Evolutionary conservation across 352 stramenopile species (phyloP), one percentile per base, ranked within the genome.

Genomic region (Albugo laibachii): DNA sequence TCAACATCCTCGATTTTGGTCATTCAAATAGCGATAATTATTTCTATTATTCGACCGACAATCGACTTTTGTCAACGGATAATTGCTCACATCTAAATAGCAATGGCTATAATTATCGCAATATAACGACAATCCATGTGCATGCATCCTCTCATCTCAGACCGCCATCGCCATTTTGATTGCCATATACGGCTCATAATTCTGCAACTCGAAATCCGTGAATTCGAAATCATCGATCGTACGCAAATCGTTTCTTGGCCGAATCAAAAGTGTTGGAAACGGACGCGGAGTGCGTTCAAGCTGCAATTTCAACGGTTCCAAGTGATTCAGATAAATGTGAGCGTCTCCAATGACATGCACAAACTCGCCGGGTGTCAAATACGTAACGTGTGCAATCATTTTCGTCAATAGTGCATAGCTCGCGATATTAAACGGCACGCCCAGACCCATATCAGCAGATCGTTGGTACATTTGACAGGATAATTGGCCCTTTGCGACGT

Each of bases 91-190:
- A 10, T 43, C 39, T 43, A 43, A 20, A 24, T 24, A 24, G 8
- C 18, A 8, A 3, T 8, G 3, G 20, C 39, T 24, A 24, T 43
- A 43, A 24, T 10, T 43, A 43, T 20, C 39, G 18, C 20, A 10
- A 8, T 43, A 20, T 10, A 41, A 48, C 18, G 43, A 20, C 18
- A 48, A 8, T 2, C 24, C 3, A 8, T 31, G 3, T 31, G 24
- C 24, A 47, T 49, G 18, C 47, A 8, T 47, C 18, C 2, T 51
- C 3, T 51, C 15, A 34, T 19, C n/a, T 48, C 63, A 91, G 5
- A 92, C 95, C 6, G 95, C 95, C 95, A 99, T 99, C 55, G 96
- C 81, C 95, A 99, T 99, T 63, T 98, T 97, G 64, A 99, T 98
- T 40, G 85, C 77, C 50, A 83, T 83, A 52, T 98, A 78, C 5